phyloP scores from a whole-genome alignment of 345 rosid species.

The Passiflora organensis region DNA sequence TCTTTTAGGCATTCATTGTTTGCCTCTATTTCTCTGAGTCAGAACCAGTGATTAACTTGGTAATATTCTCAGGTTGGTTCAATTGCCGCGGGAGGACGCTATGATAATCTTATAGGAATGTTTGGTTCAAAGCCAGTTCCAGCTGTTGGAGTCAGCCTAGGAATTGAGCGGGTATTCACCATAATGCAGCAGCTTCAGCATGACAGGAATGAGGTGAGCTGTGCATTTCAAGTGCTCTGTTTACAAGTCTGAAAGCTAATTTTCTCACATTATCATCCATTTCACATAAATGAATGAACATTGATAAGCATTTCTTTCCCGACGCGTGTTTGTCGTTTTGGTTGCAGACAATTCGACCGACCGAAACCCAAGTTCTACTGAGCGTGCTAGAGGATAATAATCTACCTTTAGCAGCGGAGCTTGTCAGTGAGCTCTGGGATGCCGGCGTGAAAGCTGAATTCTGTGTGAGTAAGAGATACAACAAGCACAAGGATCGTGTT shows the following conservation, averaged over 20 bases:
- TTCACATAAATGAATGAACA: too few relatives aligned
- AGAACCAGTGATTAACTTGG: too few relatives aligned
- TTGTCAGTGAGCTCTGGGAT: too few relatives aligned
- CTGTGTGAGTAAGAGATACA: too few relatives aligned
- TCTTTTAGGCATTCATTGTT: background rate
- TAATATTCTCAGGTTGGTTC: conserved; percentile 65
- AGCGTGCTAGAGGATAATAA: too few relatives aligned
- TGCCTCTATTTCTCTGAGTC: background rate
- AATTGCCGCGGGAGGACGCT: conserved; percentile 92
- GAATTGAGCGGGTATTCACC: conserved; percentile 80
- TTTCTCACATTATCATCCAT: background rate
- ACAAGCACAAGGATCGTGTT: too few relatives aligned
- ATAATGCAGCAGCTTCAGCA: conserved; percentile 75
- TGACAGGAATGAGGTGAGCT: conserved; percentile 56
- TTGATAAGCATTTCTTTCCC: too few relatives aligned
- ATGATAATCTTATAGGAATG: conserved; percentile 87
- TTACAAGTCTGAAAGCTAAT: background rate
- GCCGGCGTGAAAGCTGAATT: too few relatives aligned
- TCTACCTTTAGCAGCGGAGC: too few relatives aligned
- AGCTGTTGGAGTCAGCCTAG: conserved; percentile 90
- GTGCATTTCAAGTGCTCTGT: background rate
- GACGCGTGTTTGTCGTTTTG: too few relatives aligned
- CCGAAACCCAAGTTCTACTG: too few relatives aligned
- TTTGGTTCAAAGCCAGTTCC: conserved; percentile 88
- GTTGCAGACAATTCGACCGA: too few relatives aligned